A percentile compares a stretch with the other conserved stretches of the same genome.
phyloP scores from a whole-genome alignment of 352 stramenopile species.

The Blastocystis sp. region DNA sequence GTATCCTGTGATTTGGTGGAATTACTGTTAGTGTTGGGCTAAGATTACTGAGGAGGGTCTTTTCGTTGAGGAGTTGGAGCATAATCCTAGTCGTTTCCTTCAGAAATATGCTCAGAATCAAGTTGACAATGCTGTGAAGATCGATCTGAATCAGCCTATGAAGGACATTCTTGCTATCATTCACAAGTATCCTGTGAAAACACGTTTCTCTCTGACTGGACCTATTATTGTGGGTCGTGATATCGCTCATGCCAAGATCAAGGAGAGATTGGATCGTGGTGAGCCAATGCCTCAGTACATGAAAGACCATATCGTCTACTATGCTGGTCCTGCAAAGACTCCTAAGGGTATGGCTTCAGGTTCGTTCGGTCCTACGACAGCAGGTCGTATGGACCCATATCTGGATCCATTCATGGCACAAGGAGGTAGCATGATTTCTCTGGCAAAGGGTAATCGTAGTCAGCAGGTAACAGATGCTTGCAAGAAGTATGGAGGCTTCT shows the following conservation, averaged over 20 bases:
- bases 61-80: slow-evolving; percentile 79
- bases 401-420: slow-evolving; percentile 77
- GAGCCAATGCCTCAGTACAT: slow-evolving; percentile 78
- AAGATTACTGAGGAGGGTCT: slow-evolving; percentile 81
- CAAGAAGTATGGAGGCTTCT: slow-evolving; percentile 81
- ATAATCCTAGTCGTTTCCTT: slow-evolving; percentile 76
- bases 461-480: slow-evolving; percentile 78
- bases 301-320: slow-evolving; percentile 82
- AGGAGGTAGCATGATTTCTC: slow-evolving; percentile 76
- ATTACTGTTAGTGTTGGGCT: slow-evolving; percentile 48
- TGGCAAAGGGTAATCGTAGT: slow-evolving; percentile 80
- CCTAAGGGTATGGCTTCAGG: slow-evolving; percentile 78
- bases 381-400: slow-evolving; percentile 80
- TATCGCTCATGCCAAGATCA: slow-evolving; percentile 81
- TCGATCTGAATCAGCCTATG: slow-evolving; percentile 80
- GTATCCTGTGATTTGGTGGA: slow-evolving; percentile 65
- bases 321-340: slow-evolving; percentile 80
- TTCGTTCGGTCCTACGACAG: slow-evolving; percentile 79
- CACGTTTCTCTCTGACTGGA: slow-evolving; percentile 74
- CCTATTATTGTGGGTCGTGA: slow-evolving; percentile 80
- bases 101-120: slow-evolving; percentile 72
- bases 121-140: slow-evolving; percentile 70
- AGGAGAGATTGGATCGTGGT: slow-evolving; percentile 75
- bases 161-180: slow-evolving; percentile 72
- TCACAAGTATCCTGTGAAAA: slow-evolving; percentile 74